Percentiles rank a stretch among this genome's conserved stretches.
Evolutionary conservation across 2,329 filamentous ascomycete genomes (phyloP).

Genomic region (Colletotrichum viniferum): DNA sequence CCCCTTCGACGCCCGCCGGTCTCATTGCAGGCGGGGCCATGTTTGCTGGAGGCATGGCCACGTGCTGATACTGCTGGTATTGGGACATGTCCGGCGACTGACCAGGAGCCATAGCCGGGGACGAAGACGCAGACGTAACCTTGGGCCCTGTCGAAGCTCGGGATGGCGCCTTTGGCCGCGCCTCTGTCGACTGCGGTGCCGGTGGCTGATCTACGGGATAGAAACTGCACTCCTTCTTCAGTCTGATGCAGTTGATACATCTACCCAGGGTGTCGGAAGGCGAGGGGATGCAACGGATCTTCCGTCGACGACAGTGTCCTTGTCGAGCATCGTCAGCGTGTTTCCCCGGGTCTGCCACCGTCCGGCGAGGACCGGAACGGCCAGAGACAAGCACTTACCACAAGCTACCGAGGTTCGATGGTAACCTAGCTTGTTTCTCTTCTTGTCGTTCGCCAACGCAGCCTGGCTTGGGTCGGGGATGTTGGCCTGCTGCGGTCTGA

Average conservation of each 20-base stretch:
- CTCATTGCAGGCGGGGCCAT: constrained; percentile 50
- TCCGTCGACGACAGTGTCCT: constrained; percentile 92
- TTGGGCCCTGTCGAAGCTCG: constrained; percentile 43
- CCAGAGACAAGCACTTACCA: constrained; percentile 66
- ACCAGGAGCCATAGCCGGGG: constrained; percentile 48
- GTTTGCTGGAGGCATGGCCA: constrained; percentile 48
- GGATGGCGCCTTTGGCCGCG: constrained; percentile 45
- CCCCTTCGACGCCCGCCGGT: constrained; percentile 37
- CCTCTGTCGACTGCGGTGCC: constrained; percentile 41
- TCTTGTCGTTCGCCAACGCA: constrained; percentile 53
- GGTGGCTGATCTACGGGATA: constrained; percentile 83
- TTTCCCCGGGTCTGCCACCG: not conserved
- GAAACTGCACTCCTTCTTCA: constrained; percentile 95
- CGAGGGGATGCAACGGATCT: constrained; percentile 87
- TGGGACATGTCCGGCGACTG: constrained; percentile 45
- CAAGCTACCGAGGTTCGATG: constrained; percentile 95
- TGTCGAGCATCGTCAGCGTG: constrained; percentile 18
- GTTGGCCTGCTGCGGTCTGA: constrained; percentile 44
- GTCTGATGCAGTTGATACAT: constrained; percentile 89
- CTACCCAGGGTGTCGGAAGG: constrained; percentile 74
- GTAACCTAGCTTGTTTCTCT: constrained; percentile 91
- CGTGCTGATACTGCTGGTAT: constrained; percentile 45
- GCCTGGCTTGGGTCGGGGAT: constrained; percentile 37
- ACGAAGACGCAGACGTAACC: constrained; percentile 51
- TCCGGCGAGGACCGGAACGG: not conserved